phyloP scores from a whole-genome alignment of 208 protist species.

The Wallacemonas rigidus region DNA sequence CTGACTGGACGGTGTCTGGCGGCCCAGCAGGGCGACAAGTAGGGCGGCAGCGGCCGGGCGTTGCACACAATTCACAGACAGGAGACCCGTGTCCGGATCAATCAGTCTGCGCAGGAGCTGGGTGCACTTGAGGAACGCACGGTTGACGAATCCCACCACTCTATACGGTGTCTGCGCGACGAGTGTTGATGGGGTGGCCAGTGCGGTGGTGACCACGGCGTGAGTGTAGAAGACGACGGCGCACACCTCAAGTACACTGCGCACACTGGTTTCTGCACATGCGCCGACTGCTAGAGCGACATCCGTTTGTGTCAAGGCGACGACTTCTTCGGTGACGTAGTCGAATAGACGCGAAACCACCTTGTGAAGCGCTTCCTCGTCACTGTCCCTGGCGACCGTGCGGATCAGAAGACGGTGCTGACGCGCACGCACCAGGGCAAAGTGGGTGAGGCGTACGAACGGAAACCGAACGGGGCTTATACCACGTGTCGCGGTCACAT shows the following conservation, averaged over 20 bases:
- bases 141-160: background rate
- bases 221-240: constrained; percentile 12
- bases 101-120: background rate
- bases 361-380: background rate
- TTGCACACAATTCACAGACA: background rate
- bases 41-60: background rate
- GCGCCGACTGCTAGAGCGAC: background rate
- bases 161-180: background rate
- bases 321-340: background rate
- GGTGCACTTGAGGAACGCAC: constrained; percentile 6
- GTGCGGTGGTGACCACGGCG: background rate
- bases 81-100: background rate
- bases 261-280: background rate
- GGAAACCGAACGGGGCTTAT: background rate
- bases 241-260: background rate
- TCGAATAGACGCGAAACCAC: background rate
- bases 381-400: background rate
- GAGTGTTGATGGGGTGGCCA: background rate
- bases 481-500: background rate
- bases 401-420: background rate
- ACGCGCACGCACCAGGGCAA: constrained; percentile 1
- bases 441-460: constrained; percentile 1
- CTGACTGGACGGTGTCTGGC: background rate
- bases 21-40: background rate
- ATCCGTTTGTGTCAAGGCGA: no score